phyloP scores from a whole-genome alignment of 768 basidiomycete species.

The Boletus sp. region DNA sequence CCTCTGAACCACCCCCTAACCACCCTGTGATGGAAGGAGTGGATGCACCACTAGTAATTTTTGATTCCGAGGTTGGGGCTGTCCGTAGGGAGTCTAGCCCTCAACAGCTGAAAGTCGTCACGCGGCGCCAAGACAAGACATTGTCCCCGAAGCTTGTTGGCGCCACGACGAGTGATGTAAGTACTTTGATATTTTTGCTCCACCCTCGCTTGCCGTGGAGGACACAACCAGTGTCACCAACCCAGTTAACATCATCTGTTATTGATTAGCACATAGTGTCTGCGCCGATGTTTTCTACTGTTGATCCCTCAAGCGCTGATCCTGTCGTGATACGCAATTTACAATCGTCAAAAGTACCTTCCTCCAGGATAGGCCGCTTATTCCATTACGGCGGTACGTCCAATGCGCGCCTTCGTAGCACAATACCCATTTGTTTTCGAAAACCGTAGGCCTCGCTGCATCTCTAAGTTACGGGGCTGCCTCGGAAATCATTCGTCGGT shows the following conservation, averaged over 20 bases:
- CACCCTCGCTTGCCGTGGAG: not conserved
- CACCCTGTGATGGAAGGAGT: not conserved
- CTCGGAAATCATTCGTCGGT: constrained; percentile 75
- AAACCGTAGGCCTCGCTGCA: constrained; percentile 75
- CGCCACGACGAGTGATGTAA: constrained; percentile 2
- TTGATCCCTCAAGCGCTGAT: not conserved
- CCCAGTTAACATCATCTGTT: not conserved
- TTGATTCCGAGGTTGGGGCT: not conserved
- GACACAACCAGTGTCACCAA: not conserved
- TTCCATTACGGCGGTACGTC: constrained; percentile 89
- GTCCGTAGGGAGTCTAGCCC: not conserved
- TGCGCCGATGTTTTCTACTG: not conserved
- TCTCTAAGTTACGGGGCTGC: constrained; percentile 89
- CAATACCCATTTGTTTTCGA: not conserved
- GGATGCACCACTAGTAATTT: not conserved
- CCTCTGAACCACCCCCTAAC: not conserved
- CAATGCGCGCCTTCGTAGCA: not conserved
- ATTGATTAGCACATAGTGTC: constrained; percentile 6
- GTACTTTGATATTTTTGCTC: not conserved
- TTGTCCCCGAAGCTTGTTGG: not conserved
- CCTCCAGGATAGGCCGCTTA: constrained; percentile 81
- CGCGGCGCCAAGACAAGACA: not conserved
- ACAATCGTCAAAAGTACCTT: constrained; percentile 85
- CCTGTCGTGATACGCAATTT: constrained; percentile 39
- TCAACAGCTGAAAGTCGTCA: not conserved